These are phyloP conservation scores for Colletotrichum orbiculare DNA, from an alignment of 2,329 filamentous ascomycete species.

Conservation along the genomic window DNA sequence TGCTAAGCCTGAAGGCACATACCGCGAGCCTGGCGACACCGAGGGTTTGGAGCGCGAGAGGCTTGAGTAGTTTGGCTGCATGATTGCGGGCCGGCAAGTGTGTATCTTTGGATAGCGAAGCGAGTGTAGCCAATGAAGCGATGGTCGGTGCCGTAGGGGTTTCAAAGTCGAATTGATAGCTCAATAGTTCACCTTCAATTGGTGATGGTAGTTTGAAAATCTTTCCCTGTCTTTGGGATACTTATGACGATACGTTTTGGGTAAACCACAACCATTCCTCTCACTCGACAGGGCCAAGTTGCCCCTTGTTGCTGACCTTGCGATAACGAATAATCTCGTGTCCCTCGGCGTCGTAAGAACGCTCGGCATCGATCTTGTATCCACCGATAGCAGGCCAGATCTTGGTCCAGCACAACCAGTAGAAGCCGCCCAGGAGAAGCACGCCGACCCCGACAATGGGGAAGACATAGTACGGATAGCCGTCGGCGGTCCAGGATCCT, in stretches of 20 bases:
- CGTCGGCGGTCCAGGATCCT: slow-evolving; percentile 57
- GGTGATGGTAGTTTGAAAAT: neutral
- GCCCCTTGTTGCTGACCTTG: slow-evolving; percentile 41
- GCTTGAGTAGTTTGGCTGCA: neutral
- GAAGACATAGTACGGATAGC: slow-evolving; percentile 67
- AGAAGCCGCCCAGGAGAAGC: slow-evolving; percentile 60
- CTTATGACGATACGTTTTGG: neutral
- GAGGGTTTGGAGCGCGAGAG: slow-evolving; percentile 38
- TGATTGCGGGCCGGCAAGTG: too few species aligned
- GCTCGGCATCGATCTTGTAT: slow-evolving; percentile 60
- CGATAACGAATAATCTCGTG: slow-evolving; percentile 55
- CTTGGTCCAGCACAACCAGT: slow-evolving; percentile 65
- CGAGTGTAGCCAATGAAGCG: neutral
- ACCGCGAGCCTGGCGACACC: slow-evolving; percentile 49
- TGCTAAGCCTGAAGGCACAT: slow-evolving; percentile 42
- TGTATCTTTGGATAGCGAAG: neutral
- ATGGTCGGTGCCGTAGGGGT: neutral
- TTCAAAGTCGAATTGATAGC: neutral
- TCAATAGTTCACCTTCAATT: neutral
- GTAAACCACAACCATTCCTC: neutral
- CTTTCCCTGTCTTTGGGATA: neutral
- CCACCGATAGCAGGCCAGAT: slow-evolving; percentile 60
- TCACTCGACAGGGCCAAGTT: slow-evolving; percentile 13
- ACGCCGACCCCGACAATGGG: slow-evolving; percentile 65
- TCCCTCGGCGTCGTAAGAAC: slow-evolving; percentile 52